Percentiles rank a stretch among this genome's conserved stretches.
These are phyloP conservation scores for Zizania latifolia DNA, from an alignment of 176 grass and related monocot species.

Conservation along the genomic window DNA sequence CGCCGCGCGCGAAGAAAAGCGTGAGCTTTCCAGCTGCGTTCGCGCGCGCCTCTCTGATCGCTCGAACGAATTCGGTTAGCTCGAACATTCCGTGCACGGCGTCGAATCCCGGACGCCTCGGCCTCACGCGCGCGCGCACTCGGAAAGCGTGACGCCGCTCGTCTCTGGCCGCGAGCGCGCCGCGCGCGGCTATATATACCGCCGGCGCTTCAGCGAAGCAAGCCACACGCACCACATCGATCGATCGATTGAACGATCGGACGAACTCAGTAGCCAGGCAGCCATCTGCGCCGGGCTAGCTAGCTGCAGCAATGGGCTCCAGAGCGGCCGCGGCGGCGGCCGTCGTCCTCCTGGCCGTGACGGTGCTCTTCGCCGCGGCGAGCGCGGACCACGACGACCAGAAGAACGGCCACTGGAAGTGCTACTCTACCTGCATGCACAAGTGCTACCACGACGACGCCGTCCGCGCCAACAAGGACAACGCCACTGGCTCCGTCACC, in stretches of 20 bases:
- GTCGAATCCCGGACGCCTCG: not conserved
- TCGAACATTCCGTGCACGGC: not conserved
- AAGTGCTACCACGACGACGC: slow-evolving; percentile 12
- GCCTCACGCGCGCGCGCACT: too few relatives aligned
- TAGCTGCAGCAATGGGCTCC: not conserved
- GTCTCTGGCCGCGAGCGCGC: not conserved
- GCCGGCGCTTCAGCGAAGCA: not conserved
- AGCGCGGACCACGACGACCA: not conserved
- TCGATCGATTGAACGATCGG: too few relatives aligned
- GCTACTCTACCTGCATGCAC: slow-evolving; percentile 24
- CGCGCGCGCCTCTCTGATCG: not conserved
- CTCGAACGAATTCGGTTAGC: not conserved
- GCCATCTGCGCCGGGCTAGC: too few relatives aligned
- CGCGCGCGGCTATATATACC: not conserved
- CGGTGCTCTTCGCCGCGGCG: not conserved
- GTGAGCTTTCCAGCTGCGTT: not conserved
- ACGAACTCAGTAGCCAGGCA: too few relatives aligned
- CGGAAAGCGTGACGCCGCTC: not conserved
- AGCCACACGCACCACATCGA: not conserved
- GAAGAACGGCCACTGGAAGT: slow-evolving; percentile 22
- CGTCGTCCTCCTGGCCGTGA: slow-evolving; percentile 11
- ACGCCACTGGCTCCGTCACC: not conserved
- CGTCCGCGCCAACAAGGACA: not conserved
- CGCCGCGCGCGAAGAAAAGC: not conserved
- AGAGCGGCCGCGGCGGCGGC: not conserved